Evolutionary conservation across 1,139 yeast species (phyloP), one percentile per base, ranked within the genome.

Genomic region (Saccharomycopsis phalli): DNA sequence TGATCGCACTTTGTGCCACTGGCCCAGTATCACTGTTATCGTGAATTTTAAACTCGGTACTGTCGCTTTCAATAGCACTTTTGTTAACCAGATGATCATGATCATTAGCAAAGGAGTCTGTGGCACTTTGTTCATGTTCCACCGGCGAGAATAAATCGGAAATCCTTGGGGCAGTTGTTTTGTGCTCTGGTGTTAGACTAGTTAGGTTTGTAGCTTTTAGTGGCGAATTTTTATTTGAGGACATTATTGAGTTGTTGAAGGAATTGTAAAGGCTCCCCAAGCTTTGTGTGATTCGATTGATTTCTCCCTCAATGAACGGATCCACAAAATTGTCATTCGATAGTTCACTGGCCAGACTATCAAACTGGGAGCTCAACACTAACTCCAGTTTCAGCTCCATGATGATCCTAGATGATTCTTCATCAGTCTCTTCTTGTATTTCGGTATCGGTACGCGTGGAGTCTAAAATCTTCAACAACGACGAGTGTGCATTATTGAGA

Each of bases 251-350:
- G 14, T 20, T 30, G 17, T 35, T 39, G 11, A 26, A 16, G 8
- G 30, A 23, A 25, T 30, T 31, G 13, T 20, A 13, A 5, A 21
- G 17, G 4, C 10, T 8, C 13, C 33, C 33, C 33, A 30, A 30
- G 17, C 33, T 30, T 22, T 31, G 42, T 2, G 45, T 38, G 23
- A 42, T 42, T 32, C 45, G 30, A 11, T 42, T 38, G 23, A 42
- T 25, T 21, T 42, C 45, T 4, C 28, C 23, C 32, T 42, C 45
- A 11, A 42, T 38, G 21, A 42, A 38, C 4, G 45, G 45, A 27
- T 42, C 45, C 10, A 23, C 39, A 36, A 40, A 40, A 18, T 35
- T 35, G 16, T 38, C 42, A 11, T 30, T 31, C 21, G 36, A 30
- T 7, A 23, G n/a, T 13, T 38, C 42, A 11, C 37, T 35, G 7